A percentile compares a stretch with the other conserved stretches of the same genome.
Conservation (phyloP, 345 rosid genomes). For the Citrus glauca region DNA sequence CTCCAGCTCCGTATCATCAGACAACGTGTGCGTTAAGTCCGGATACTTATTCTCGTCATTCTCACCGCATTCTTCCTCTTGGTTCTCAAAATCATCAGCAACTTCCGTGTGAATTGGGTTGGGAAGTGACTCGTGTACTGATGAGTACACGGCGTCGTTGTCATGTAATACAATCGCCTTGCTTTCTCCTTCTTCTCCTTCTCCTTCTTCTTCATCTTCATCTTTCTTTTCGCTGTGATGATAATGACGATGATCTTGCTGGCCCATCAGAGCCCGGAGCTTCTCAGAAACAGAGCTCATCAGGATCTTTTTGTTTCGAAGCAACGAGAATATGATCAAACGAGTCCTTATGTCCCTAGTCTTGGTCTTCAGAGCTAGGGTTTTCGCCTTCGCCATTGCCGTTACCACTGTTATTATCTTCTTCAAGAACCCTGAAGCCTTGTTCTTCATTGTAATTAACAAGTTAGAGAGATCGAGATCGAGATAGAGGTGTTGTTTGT, state of each 20-base stretch:
- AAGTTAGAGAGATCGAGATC: no score
- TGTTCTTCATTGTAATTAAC: conserved; percentile 31
- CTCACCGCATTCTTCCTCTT: not conserved
- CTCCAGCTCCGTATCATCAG: conserved; percentile 23
- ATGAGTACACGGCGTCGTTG: not conserved
- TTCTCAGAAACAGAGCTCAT: conserved; percentile 48
- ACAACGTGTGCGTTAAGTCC: conserved; percentile 49
- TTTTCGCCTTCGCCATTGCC: conserved; percentile 35
- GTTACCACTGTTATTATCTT: conserved; percentile 32
- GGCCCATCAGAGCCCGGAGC: conserved; percentile 34
- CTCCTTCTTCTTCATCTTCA: conserved; percentile 19
- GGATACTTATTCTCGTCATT: conserved; percentile 40
- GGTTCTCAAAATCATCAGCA: not conserved
- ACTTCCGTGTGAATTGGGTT: conserved; percentile 7
- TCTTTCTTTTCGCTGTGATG: not conserved
- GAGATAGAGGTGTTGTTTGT: no score
- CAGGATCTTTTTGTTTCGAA: conserved; percentile 49
- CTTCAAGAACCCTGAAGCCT: conserved; percentile 41
- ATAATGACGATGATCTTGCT: not conserved
- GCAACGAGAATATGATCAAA: conserved; percentile 55
- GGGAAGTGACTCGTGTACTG: conserved; percentile 13
- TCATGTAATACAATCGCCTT: conserved; percentile 7
- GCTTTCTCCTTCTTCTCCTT: conserved; percentile 6
- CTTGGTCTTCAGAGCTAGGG: conserved; percentile 55
- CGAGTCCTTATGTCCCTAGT: conserved; percentile 56